Percentiles rank a stretch among this genome's conserved stretches.
Conservation (phyloP, 2,329 filamentous ascomycete species). For the Biscogniauxia sp. region DNA sequence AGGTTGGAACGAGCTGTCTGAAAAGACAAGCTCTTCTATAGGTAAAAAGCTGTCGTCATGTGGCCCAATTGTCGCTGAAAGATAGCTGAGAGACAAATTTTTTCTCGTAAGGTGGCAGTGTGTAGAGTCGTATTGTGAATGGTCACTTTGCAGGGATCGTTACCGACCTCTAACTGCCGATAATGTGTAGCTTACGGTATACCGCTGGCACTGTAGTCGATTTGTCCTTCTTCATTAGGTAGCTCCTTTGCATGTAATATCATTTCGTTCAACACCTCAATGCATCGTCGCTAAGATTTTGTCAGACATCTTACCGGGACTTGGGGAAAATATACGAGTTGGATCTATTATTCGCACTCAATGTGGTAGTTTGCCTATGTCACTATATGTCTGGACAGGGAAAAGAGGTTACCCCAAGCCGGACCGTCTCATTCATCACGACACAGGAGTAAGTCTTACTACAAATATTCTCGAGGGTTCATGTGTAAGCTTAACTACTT, state of each 20-base stretch:
- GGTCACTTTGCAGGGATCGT: background rate
- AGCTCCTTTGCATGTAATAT: background rate
- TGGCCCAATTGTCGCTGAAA: background rate
- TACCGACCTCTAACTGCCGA: background rate
- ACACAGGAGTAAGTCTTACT: background rate
- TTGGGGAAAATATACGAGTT: background rate
- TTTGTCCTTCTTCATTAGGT: background rate
- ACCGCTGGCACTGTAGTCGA: background rate
- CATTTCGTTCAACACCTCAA: background rate
- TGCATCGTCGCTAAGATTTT: background rate
- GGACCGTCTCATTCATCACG: background rate
- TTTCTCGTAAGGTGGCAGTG: background rate
- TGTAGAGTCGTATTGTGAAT: background rate
- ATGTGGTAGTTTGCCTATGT: background rate
- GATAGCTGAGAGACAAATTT: background rate
- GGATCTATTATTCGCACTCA: background rate
- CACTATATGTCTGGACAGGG: background rate
- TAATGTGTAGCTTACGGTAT: background rate
- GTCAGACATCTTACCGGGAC: background rate
- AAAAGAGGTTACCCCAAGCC: background rate
- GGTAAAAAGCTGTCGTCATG: background rate
- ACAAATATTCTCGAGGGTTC: background rate
- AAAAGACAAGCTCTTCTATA: background rate
- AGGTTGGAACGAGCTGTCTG: background rate
- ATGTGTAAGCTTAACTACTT: background rate